Percentiles rank a stretch among this genome's conserved stretches.
phyloP scores from a whole-genome alignment of 805 yeast species.

The Clavispora carvajalis region DNA sequence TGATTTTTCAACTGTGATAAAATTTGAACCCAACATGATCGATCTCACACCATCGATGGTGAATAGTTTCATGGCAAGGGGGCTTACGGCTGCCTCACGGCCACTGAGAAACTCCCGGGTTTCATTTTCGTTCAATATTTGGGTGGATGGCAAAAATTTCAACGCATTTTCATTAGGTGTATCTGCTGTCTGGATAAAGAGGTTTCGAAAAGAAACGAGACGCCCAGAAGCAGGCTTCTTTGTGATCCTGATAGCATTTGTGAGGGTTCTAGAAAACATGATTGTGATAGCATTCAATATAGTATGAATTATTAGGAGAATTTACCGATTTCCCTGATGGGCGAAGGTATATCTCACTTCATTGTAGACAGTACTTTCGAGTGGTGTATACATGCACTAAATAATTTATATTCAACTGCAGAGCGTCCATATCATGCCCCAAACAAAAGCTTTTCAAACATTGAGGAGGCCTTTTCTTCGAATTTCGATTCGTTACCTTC shows the following conservation, averaged over 20 bases:
- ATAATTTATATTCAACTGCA: neutral
- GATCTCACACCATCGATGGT: slow-evolving; percentile 71
- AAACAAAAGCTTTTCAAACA: slow-evolving; percentile 47
- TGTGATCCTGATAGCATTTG: neutral
- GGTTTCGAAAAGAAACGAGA: slow-evolving; percentile 3
- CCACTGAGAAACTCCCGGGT: slow-evolving; percentile 73
- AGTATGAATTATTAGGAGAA: too few relatives aligned
- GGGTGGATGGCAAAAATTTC: slow-evolving; percentile 73
- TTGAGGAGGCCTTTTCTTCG: slow-evolving; percentile 50
- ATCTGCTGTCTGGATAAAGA: slow-evolving; percentile 75
- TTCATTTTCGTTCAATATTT: slow-evolving; percentile 50
- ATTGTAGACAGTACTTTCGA: neutral
- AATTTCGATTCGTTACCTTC: slow-evolving; percentile 34
- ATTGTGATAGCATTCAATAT: too few relatives aligned
- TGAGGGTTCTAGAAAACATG: neutral
- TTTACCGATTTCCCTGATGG: neutral
- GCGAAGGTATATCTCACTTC: neutral
- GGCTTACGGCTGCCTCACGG: slow-evolving; percentile 70
- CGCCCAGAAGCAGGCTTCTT: neutral
- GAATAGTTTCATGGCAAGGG: slow-evolving; percentile 70
- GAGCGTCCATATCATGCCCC: slow-evolving; percentile 9
- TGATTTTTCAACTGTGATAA: slow-evolving; percentile 73
- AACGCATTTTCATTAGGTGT: slow-evolving; percentile 87
- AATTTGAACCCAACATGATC: slow-evolving; percentile 77
- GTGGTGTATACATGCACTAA: neutral